Base-by-base conservation (phyloP, 106 monocot species). In the Allium fistulosum region DNA sequence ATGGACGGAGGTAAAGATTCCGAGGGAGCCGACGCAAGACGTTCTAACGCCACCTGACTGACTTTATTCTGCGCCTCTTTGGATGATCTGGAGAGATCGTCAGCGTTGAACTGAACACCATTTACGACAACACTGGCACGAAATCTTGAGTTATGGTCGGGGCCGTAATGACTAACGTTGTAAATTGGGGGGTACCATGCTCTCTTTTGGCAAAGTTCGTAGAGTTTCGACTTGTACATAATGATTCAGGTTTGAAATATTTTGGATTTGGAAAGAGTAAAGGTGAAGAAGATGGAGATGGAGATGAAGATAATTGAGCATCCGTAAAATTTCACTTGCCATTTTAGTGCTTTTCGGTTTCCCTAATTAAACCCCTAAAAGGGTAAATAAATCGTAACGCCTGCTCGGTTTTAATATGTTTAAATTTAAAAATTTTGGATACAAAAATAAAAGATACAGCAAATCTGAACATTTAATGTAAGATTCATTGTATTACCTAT, bases 141-240 rank as follows among this genome's bases (percentile, higher is more conserved):
- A 66, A 85, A 90, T 60, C 62, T 59, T 17, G 82, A 83, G 18
- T 61, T 48, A 80, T 85, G 90, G 53, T 69, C 83, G 51, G 78
- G 77, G 50, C 82, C 86, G 8, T 74, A 75, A 17, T 77, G 76
- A 64, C 12, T 48, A 70, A 13, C 27, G 12, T 61, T 68, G 90
- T 90, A 90, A 66, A 70, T 70, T 57, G 90, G 90, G 64, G 57
- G 45, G 1, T 46, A 17, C 90, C 80, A 83, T 16, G 6, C 67
- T 63, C 65, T 66, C 72, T 66, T 59, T 11, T 76, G 85, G 85
- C 89, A 90, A 1, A 90, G 73, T 74, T 83, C 83, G 62, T 90
- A 83, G 14, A 86, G 75, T 72, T 48, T 13, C 7, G 51, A 59
- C 73, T 86, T 90, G 65, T 83, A 56, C 90, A 90, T 90, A 6